phyloP scores from a whole-genome alignment of 441 rosid species.

The Oxalis stricta region DNA sequence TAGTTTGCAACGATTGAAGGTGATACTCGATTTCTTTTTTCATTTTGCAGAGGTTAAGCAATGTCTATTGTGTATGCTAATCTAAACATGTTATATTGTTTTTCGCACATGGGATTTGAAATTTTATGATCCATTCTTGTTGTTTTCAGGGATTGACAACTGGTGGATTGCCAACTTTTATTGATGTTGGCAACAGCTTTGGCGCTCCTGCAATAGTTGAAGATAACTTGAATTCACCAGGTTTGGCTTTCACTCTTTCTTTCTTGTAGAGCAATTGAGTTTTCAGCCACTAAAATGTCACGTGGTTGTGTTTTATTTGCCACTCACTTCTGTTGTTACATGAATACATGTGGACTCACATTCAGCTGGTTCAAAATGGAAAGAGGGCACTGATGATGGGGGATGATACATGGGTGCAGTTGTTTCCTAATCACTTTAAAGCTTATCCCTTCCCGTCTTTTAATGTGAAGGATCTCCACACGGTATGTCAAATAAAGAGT shows the following conservation, averaged over 20 bases:
- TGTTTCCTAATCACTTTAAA: slow-evolving; percentile 84
- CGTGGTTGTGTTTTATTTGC: not conserved
- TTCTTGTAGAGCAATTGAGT: not conserved
- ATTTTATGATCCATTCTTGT: not conserved
- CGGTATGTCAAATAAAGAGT: slow-evolving; percentile 32
- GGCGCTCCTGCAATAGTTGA: slow-evolving; percentile 95
- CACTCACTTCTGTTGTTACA: not conserved
- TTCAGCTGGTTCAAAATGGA: slow-evolving; percentile 65
- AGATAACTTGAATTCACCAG: slow-evolving; percentile 77
- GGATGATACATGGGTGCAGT: slow-evolving; percentile 85
- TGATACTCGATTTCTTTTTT: slow-evolving; percentile 2
- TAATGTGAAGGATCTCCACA: slow-evolving; percentile 85
- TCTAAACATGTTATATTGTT: no score
- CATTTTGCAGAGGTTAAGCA: not conserved
- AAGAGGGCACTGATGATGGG: slow-evolving; percentile 94
- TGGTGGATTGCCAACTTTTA: slow-evolving; percentile 92
- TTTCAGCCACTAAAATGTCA: not conserved
- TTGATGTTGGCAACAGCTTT: slow-evolving; percentile 88
- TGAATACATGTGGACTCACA: slow-evolving; percentile 3
- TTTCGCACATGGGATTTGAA: not conserved
- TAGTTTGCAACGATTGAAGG: slow-evolving; percentile 89
- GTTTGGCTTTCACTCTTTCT: slow-evolving; percentile 15
- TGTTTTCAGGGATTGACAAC: slow-evolving; percentile 72
- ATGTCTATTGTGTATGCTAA: not conserved
- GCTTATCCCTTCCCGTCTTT: slow-evolving; percentile 91